A percentile compares a stretch with the other conserved stretches of the same genome.
Evolutionary conservation across 306 rosid genomes (phyloP).

Genomic region (Fagus sylvatica): DNA sequence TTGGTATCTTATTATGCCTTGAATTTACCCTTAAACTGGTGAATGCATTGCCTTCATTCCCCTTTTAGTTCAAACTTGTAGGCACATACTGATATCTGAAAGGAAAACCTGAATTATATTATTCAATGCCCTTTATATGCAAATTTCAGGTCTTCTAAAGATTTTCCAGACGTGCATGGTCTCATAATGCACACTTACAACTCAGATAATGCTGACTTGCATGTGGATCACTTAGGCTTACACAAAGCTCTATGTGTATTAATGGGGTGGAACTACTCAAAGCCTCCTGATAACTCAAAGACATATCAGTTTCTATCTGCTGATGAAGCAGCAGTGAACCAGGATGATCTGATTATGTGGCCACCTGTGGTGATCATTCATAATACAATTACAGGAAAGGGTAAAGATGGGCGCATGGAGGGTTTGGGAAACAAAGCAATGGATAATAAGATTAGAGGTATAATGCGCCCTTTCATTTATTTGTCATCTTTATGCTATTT

Average conservation of each 20-base stretch:
- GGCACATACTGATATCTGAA: conserved; percentile 34
- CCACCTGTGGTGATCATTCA: conserved; percentile 97
- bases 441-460: conserved; percentile 96
- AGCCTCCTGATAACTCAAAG: conserved; percentile 89
- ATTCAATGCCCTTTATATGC: conserved; percentile 65
- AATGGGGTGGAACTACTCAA: conserved; percentile 92
- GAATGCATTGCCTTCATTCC: conserved; percentile 34
- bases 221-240: conserved; percentile 91
- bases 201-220: conserved; percentile 69
- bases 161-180: conserved; percentile 87
- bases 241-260: conserved; percentile 94
- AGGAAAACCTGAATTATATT: conserved; percentile 54
- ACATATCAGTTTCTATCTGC: conserved; percentile 79
- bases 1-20: neutral
- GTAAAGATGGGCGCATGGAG: conserved; percentile 95
- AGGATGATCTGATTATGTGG: conserved; percentile 95
- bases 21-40: conserved; percentile 26
- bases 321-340: conserved; percentile 90
- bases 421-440: conserved; percentile 98
- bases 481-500: conserved; percentile 33
- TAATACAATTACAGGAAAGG: conserved; percentile 85
- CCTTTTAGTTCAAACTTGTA: conserved; percentile 39
- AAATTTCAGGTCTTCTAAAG: conserved; percentile 94
- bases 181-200: conserved; percentile 91
- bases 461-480: conserved; percentile 41